These are phyloP conservation scores for Lentinula sp. DNA, from an alignment of 768 basidiomycete genomes.

Conservation along the genomic window DNA sequence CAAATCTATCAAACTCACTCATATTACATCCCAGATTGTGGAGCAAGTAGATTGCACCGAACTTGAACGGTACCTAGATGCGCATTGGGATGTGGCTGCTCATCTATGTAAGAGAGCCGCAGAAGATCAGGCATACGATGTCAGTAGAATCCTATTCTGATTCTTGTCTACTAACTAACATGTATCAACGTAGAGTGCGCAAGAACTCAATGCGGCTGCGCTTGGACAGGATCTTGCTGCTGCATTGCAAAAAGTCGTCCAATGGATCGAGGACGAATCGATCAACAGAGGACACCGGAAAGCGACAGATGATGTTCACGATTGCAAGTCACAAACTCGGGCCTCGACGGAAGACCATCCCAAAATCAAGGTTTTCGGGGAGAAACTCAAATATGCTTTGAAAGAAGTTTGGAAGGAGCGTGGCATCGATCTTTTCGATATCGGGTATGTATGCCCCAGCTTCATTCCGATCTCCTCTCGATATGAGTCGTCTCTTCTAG, in stretches of 20 bases:
- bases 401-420: conserved; percentile 70
- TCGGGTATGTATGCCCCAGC: conserved; percentile 45
- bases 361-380: conserved; percentile 43
- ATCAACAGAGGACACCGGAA: conserved; percentile 12
- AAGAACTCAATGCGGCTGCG: conserved; percentile 72
- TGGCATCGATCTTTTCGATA: conserved; percentile 71
- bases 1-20: background rate
- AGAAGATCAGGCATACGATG: conserved; percentile 79
- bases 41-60: conserved; percentile 39
- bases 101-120: conserved; percentile 68
- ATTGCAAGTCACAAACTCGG: conserved; percentile 14
- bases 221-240: conserved; percentile 82
- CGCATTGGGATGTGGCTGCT: conserved; percentile 58
- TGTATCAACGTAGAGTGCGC: conserved; percentile 57
- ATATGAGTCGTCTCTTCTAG: conserved; percentile 24
- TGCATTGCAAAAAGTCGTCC: conserved; percentile 53
- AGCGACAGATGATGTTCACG: conserved; percentile 11
- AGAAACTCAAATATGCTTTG: conserved; percentile 55
- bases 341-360: conserved; percentile 20
- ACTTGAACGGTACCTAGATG: conserved; percentile 52
- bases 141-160: conserved; percentile 24
- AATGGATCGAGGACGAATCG: conserved; percentile 37
- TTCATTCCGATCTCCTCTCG: background rate
- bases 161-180: background rate
- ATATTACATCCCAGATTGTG: conserved; percentile 38